Base-by-base conservation (phyloP, 495 filamentous ascomycete species). In the Aspergillus incahuasiensis region DNA sequence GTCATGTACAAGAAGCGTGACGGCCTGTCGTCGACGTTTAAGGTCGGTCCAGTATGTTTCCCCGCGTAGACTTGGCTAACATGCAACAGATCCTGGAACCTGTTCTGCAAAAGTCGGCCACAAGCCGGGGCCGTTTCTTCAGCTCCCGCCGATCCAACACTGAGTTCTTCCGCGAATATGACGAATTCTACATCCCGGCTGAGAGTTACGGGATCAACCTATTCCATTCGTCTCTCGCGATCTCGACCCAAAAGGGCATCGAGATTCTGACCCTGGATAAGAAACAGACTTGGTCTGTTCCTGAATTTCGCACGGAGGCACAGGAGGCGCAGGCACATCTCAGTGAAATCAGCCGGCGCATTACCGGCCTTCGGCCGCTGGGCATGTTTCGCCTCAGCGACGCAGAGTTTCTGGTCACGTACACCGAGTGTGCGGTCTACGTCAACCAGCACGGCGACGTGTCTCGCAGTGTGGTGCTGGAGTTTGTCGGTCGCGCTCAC, bases 401-500 rank as follows among this genome's bases (percentile, higher is more conserved):
- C 43, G 84, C 85, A 39, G 94, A 98, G 68, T 97, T 97, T 73
- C 73, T 99, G 5, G 82, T 96, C n/a, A 86, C 85, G 13, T 99
- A 96, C 68, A 88, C 91, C 52, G 90, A 96, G 66, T 96, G 92
- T 58, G 94, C 90, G 19, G 90, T 97, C 1, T 99, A 97, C 59
- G 90, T 96, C 68, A 95, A 97, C 73, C 96, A 97, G 70, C 91
- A 97, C 68, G 95, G 94, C 57, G 94, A 97, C 54, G 89, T 99
- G 16, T 90, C 84, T 34, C 85, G 94, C 43, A 86, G 84, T 34
- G 90, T 97, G 53, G 89, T 99, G 55, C 95, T 97, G 90, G 90
- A 97, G 63, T 97, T 97, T 70, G 91, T 96, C 4, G 95, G 95
- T 52, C 90, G 86, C 61, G 89, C 90, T 20, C 85, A 87, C 65